Conservation (phyloP, 2,329 filamentous ascomycete species). For the Ceratocystis papillata region DNA sequence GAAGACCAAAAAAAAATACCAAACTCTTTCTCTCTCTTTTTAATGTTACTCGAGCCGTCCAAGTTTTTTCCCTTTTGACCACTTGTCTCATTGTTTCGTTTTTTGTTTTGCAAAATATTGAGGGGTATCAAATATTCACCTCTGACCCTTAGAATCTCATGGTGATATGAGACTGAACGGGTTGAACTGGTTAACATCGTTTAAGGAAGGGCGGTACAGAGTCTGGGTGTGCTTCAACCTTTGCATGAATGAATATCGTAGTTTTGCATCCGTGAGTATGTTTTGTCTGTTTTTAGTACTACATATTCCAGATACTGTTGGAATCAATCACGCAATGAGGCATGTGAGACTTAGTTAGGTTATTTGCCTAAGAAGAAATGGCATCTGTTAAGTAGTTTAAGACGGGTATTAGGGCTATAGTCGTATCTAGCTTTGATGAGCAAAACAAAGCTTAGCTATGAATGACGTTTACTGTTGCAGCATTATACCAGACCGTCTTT, state of each 20-base stretch:
- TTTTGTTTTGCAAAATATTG: neutral
- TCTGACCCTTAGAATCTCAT: too few species aligned
- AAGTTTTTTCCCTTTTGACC: conserved; percentile 10
- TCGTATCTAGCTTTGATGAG: neutral
- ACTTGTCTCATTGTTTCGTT: neutral
- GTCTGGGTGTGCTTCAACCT: neutral
- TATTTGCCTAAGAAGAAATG: neutral
- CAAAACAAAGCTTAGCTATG: neutral
- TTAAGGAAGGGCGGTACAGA: neutral
- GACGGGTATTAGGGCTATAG: too few species aligned
- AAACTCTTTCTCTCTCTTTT: conserved; percentile 25
- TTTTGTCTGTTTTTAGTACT: too few species aligned
- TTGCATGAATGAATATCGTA: neutral
- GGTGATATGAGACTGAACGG: too few species aligned
- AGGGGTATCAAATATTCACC: neutral
- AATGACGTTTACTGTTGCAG: neutral
- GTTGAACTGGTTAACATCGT: neutral
- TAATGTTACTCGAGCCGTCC: conserved; percentile 19
- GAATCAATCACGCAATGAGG: neutral
- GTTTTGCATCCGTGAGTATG: neutral
- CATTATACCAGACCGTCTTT: conserved; percentile 51
- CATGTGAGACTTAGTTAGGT: neutral
- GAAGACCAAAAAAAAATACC: conserved; percentile 24
- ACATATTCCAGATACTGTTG: too few species aligned
- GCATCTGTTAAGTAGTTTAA: neutral